Conservation (phyloP, 345 rosid species). For the Camelina sativa region DNA sequence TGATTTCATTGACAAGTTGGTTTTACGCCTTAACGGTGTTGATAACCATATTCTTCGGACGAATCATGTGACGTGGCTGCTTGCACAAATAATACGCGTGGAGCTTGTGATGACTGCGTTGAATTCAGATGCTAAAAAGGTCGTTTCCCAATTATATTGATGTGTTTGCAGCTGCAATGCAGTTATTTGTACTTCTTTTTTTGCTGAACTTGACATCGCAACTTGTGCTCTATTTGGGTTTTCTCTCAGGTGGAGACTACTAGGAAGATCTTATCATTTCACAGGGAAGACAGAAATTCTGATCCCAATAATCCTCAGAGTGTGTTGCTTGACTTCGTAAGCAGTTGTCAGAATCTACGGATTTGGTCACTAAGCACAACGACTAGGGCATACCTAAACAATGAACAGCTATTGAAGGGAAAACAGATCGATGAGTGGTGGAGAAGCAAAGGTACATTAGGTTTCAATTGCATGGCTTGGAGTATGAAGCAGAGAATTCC, state of each 20-base stretch:
- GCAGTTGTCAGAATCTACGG: slow-evolving; percentile 95
- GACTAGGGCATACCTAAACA: slow-evolving; percentile 84
- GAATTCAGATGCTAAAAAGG: slow-evolving; percentile 86
- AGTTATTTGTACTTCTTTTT: neutral
- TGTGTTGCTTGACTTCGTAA: slow-evolving; percentile 92
- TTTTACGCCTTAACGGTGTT: slow-evolving; percentile 64
- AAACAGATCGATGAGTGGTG: slow-evolving; percentile 99
- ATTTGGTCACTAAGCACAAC: slow-evolving; percentile 92
- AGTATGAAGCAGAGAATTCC: slow-evolving; percentile 19
- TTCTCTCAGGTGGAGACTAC: slow-evolving; percentile 84
- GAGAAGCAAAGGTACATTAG: slow-evolving; percentile 83
- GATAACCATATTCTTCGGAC: slow-evolving; percentile 87
- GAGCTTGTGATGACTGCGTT: slow-evolving; percentile 85
- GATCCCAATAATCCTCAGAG: slow-evolving; percentile 95
- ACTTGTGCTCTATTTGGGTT: slow-evolving; percentile 40
- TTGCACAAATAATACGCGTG: slow-evolving; percentile 83
- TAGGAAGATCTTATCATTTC: slow-evolving; percentile 87
- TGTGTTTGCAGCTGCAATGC: slow-evolving; percentile 30
- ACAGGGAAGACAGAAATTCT: slow-evolving; percentile 85
- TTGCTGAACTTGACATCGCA: slow-evolving; percentile 31
- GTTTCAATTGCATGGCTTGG: slow-evolving; percentile 19
- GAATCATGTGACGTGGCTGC: slow-evolving; percentile 97
- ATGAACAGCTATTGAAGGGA: slow-evolving; percentile 91
- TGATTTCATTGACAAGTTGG: slow-evolving; percentile 96
- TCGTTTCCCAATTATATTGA: slow-evolving; percentile 34